phyloP scores from a whole-genome alignment of 2,329 filamentous ascomycete genomes.

The Talaromyces sp. region DNA sequence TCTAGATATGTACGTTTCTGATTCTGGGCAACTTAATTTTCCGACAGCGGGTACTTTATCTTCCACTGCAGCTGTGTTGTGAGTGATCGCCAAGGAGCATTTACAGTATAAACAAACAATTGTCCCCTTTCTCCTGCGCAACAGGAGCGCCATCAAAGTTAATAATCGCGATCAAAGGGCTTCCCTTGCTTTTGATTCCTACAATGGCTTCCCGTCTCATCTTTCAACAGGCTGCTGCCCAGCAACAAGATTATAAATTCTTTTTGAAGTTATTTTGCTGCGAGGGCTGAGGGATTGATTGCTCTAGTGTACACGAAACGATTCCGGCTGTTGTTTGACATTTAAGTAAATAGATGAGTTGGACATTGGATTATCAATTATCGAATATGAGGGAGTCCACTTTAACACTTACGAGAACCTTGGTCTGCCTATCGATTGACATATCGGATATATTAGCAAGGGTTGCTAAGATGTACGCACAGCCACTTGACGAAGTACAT shows the following conservation, averaged over 20 bases:
- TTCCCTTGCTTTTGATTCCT: conserved; percentile 16
- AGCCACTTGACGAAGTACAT: conserved; percentile 4
- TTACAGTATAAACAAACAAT: not conserved
- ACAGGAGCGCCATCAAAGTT: not conserved
- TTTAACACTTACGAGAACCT: not conserved
- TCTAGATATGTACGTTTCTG: conserved; percentile 3
- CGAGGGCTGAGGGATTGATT: conserved; percentile 11
- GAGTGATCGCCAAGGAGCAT: conserved; percentile 13
- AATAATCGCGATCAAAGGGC: not conserved
- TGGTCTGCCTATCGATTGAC: not conserved
- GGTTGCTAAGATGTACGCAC: not conserved
- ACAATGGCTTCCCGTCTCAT: conserved; percentile 6
- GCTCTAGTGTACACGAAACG: not conserved
- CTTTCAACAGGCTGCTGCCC: conserved; percentile 5
- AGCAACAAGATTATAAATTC: conserved; percentile 11
- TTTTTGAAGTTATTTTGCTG: not conserved
- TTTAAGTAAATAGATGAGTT: not conserved
- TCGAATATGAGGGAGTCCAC: not conserved
- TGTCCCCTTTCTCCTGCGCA: conserved; percentile 14
- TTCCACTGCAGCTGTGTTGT: not conserved
- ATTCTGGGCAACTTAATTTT: conserved; percentile 6
- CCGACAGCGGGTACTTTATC: conserved; percentile 4
- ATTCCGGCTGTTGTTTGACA: not conserved
- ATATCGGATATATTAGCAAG: not conserved
- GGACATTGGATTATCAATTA: not conserved